phyloP scores from a whole-genome alignment of 345 rosid species.

The Boechera stricta region DNA sequence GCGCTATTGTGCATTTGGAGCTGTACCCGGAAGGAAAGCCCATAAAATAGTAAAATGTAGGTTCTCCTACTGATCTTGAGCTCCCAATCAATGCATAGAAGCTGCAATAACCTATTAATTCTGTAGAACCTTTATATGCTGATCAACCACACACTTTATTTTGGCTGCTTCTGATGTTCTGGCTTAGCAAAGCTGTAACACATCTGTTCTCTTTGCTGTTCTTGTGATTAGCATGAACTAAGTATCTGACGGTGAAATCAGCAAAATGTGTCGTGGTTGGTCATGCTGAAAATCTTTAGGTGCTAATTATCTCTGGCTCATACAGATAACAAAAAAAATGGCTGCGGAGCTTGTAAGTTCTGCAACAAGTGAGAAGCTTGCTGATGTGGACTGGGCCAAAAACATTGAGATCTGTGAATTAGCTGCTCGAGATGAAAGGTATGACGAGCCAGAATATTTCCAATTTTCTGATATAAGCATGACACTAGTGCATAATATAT shows the following conservation, averaged over 20 bases:
- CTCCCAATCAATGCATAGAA: not conserved
- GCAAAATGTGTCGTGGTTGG: not conserved
- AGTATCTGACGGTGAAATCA: constrained; percentile 3
- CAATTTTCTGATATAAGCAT: not conserved
- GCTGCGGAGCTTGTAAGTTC: constrained; percentile 86
- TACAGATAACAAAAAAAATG: constrained; percentile 56
- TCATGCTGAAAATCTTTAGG: constrained; percentile 13
- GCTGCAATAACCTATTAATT: not conserved
- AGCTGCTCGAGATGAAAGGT: constrained; percentile 79
- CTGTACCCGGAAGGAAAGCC: constrained; percentile 14
- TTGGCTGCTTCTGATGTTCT: constrained; percentile 9
- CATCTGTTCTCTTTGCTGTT: not conserved
- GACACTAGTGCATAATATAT: not conserved
- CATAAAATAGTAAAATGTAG: constrained; percentile 28
- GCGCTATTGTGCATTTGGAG: constrained; percentile 19
- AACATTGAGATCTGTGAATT: constrained; percentile 92
- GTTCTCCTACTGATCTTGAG: constrained; percentile 28
- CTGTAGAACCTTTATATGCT: not conserved
- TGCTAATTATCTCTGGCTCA: constrained; percentile 12
- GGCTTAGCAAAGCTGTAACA: not conserved
- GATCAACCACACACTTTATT: constrained; percentile 3
- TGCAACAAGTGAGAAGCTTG: constrained; percentile 87
- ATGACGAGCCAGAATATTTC: constrained; percentile 9
- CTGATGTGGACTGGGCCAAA: constrained; percentile 89
- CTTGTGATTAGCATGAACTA: not conserved